These are phyloP conservation scores for Claviceps cyperi DNA, from an alignment of 2,329 filamentous ascomycete species.

Conservation along the genomic window DNA sequence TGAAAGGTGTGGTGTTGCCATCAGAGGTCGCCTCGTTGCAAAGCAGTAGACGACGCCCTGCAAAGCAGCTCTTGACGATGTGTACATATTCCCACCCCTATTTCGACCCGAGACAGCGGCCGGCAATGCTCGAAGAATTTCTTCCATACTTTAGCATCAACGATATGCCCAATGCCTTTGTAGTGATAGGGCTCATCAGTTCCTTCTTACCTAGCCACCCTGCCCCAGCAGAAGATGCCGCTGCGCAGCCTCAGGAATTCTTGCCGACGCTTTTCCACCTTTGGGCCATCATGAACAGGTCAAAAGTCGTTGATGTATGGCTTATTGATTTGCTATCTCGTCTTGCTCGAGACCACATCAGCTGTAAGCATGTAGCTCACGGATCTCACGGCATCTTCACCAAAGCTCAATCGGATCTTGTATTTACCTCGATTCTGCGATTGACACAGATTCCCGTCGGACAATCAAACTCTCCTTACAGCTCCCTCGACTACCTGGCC, in stretches of 20 bases:
- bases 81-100: slow-evolving; percentile 83
- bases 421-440: slow-evolving; percentile 83
- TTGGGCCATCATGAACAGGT: slow-evolving; percentile 86
- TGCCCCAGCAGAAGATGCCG: slow-evolving; percentile 52
- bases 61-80: slow-evolving; percentile 66
- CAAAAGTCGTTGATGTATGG: slow-evolving; percentile 70
- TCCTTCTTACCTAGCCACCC: slow-evolving; percentile 75
- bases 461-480: slow-evolving; percentile 87
- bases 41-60: slow-evolving; percentile 36
- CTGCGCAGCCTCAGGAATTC: slow-evolving; percentile 78
- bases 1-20: slow-evolving; percentile 81
- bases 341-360: slow-evolving; percentile 69
- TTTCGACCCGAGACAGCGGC: slow-evolving; percentile 78
- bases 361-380: slow-evolving; percentile 62
- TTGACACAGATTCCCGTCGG: slow-evolving; percentile 92
- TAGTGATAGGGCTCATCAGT: slow-evolving; percentile 80
- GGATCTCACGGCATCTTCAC: slow-evolving; percentile 83
- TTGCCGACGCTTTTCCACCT: slow-evolving; percentile 91
- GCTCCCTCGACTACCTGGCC: slow-evolving; percentile 65
- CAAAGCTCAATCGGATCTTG: slow-evolving; percentile 75
- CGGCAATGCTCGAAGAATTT: slow-evolving; percentile 66
- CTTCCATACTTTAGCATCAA: slow-evolving; percentile 85
- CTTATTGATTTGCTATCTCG: slow-evolving; percentile 85
- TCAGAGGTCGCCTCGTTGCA: slow-evolving; percentile 61
- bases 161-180: slow-evolving; percentile 80